A percentile compares a stretch with the other conserved stretches of the same genome.
These are phyloP conservation scores for Leptomonas pyrrhocoris DNA, from an alignment of 208 protist species.

Conservation along the genomic window DNA sequence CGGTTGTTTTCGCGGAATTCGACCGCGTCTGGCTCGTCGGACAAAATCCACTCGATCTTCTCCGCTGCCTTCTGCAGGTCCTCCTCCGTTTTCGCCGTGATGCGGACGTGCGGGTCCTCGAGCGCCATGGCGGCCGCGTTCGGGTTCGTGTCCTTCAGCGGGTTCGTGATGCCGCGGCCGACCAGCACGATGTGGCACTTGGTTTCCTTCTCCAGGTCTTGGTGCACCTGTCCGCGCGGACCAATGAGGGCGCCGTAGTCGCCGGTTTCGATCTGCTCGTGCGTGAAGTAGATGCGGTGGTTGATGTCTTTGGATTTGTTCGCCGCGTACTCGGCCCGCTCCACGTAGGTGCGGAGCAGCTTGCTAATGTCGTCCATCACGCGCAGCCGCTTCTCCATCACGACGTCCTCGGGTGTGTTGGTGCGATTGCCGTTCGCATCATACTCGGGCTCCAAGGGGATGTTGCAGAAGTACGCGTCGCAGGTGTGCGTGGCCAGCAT, in stretches of 20 bases:
- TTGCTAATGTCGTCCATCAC: constrained; percentile 79
- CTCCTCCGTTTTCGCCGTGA: constrained; percentile 86
- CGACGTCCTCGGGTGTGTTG: constrained; percentile 78
- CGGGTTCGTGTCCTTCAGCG: constrained; percentile 82
- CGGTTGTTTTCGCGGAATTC: constrained; percentile 92
- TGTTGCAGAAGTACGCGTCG: constrained; percentile 80
- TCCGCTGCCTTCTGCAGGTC: constrained; percentile 87
- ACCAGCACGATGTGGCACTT: constrained; percentile 91
- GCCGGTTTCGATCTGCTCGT: constrained; percentile 85
- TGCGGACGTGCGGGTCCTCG: constrained; percentile 90
- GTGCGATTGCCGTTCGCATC: constrained; percentile 75
- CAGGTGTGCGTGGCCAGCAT: constrained; percentile 62
- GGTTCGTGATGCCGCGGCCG: constrained; percentile 91
- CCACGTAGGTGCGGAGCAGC: constrained; percentile 60
- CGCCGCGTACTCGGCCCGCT: constrained; percentile 47
- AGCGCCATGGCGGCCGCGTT: constrained; percentile 73
- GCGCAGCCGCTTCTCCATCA: constrained; percentile 67
- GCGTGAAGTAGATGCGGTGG: constrained; percentile 88
- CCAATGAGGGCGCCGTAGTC: constrained; percentile 91
- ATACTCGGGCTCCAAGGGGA: constrained; percentile 79
- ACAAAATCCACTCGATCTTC: constrained; percentile 93
- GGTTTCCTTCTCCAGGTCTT: constrained; percentile 87
- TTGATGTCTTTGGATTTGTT: constrained; percentile 77
- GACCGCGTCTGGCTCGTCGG: constrained; percentile 86
- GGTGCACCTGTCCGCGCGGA: constrained; percentile 85